Evolutionary conservation across 2,329 filamentous ascomycete genomes (phyloP), one percentile per base, ranked within the genome.

Genomic region (Zelopaecilomyces penicillatus): DNA sequence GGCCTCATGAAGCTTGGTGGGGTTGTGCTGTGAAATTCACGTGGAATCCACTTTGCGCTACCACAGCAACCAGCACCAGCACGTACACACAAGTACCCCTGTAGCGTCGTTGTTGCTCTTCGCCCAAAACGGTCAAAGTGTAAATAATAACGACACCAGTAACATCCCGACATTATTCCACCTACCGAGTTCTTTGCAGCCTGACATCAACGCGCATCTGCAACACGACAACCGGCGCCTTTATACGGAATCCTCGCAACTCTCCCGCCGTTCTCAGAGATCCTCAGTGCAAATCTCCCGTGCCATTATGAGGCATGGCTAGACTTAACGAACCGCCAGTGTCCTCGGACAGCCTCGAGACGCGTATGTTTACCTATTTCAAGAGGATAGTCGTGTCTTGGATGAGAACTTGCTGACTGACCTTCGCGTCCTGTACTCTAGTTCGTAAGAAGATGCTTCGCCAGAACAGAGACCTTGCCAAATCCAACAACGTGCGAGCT

Each of bases 381-480:
- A 19, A 19, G 19, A 19, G 19, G 2, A 19, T 19, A 19, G 19
- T 19, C 19, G 19, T 43, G 9, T 27, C 31, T 41, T 40, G 41
- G 44, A 41, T 28, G 43, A 46, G 39, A 39, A 37, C 30, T 34
- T 39, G n/a, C 42, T 46, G 39, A 30, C 41, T 32, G 39, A 50
- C 43, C 42, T 35, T 34, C 43, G 11, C n/a, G 39, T 50, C 8
- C 27, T 26, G 8, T 27, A 26, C 10, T 28, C 29, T 35, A 90
- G 85, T 91, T 48, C 85, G 87, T 61, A 78, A 83, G 57, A 82
- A 84, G 60, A 87, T 90, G 59, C 71, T 90, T 56, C 78, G 87
- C 44, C 87, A 93, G 62, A 94, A 94, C 61, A 78, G 85, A 65
- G 87, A 93, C 57, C 83, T 93, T 51, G 86, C 86, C 50, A 81